Base-by-base conservation (phyloP, 495 filamentous ascomycete species). In the Neurospora pannonica region DNA sequence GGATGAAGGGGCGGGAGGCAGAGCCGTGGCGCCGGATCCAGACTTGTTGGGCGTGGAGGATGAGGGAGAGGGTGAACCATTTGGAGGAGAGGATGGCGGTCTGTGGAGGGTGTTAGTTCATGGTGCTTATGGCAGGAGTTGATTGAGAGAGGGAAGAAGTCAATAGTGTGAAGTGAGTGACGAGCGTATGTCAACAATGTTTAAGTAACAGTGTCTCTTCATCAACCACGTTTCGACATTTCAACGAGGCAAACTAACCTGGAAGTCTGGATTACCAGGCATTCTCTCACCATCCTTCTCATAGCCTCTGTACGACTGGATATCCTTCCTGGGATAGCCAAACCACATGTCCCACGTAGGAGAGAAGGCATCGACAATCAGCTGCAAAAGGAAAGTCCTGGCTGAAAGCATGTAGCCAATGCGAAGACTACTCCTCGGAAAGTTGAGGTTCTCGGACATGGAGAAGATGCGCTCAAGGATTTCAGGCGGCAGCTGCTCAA, bases 401-500 rank as follows among this genome's bases (percentile, higher is more conserved):
- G 73, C 74, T 3, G 84, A 85, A 34, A 86, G 76, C 2, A 80
- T 34, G 4, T 75, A 72, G 21, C 84, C 83, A 34, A 86, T 75
- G 46, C 77, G 78, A 34, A 74, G 80, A 71, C 81, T 83, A 48
- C 79, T 78, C 24, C 77, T 78, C 2, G 84, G 75, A 8, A 86
- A 76, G 72, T 83, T 80, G 71, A 81, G 24, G 67, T 86, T 85
- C 71, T 77, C 77, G 15, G 82, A 85, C 36, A 81, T 62, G 76
- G 78, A 75, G 24, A 84, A 79, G 72, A 86, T 85, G 3, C 46
- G 77, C 76, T 85, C 83, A n/a, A 86, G 78, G 21, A 86, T 77
- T 73, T 86, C 84, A 38, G 79, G 69, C 2, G 84, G 84, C 13
- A 86, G 74, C 38, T 70, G 75, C 77, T 85, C 83, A 6, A 86